Percentiles rank a stretch among this genome's conserved stretches.
phyloP scores from a whole-genome alignment of 768 basidiomycete genomes.

The Clavaria fumosa region DNA sequence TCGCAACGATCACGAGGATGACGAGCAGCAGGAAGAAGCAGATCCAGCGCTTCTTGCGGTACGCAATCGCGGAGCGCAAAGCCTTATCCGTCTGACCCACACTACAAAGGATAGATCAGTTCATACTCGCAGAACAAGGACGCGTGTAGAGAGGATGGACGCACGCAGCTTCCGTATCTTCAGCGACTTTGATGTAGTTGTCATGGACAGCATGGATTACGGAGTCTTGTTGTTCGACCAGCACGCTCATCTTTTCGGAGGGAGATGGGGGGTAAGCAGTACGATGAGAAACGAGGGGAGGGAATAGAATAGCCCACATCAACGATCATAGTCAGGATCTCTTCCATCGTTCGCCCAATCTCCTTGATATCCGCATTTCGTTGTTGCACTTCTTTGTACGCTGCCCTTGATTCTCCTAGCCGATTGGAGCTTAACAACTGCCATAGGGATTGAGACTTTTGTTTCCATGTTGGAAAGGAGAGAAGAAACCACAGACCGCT shows the following conservation, averaged over 20 bases:
- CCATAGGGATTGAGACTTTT: slow-evolving; percentile 7
- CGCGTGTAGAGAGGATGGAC: slow-evolving; percentile 15
- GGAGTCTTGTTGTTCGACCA: slow-evolving; percentile 92
- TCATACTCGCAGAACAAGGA: not conserved
- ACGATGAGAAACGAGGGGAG: not conserved
- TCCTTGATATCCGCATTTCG: slow-evolving; percentile 92
- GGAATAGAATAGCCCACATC: slow-evolving; percentile 35
- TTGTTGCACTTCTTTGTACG: slow-evolving; percentile 94
- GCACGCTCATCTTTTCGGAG: slow-evolving; percentile 95
- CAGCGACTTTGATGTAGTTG: slow-evolving; percentile 56
- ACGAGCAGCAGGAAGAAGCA: slow-evolving; percentile 70
- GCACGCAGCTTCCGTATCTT: slow-evolving; percentile 78
- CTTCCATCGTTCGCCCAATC: slow-evolving; percentile 84
- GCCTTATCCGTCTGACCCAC: slow-evolving; percentile 76
- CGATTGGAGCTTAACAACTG: slow-evolving; percentile 83
- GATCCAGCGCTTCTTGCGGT: slow-evolving; percentile 94
- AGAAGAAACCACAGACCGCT: slow-evolving; percentile 35
- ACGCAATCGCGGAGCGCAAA: slow-evolving; percentile 70
- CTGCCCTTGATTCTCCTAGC: slow-evolving; percentile 78
- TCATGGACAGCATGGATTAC: slow-evolving; percentile 70
- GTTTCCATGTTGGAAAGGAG: not conserved
- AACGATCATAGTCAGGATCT: slow-evolving; percentile 91
- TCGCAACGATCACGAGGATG: slow-evolving; percentile 48
- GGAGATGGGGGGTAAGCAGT: slow-evolving; percentile 4
- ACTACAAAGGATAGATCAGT: slow-evolving; percentile 24